phyloP scores from a whole-genome alignment of 1,139 yeast species.

The Sugiyamaella castrensis region DNA sequence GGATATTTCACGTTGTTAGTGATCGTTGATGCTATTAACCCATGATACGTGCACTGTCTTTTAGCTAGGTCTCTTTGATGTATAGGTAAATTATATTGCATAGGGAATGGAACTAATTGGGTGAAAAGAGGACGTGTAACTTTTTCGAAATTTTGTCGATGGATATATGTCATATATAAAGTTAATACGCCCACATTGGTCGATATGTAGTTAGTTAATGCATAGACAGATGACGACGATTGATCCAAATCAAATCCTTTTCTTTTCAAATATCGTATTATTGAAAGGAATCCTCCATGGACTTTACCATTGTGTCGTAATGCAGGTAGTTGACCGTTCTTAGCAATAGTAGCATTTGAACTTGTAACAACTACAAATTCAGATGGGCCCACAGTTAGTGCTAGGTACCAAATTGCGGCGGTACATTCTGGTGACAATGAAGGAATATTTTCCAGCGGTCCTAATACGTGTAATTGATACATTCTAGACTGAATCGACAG shows the following conservation, averaged over 20 bases:
- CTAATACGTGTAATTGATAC: constrained; percentile 59
- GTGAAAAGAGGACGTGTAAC: constrained; percentile 62
- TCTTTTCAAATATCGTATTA: constrained; percentile 41
- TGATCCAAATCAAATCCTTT: constrained; percentile 25
- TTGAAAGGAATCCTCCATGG: constrained; percentile 50
- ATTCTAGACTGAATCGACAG: background rate
- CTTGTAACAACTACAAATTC: constrained; percentile 48
- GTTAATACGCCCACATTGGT: constrained; percentile 50
- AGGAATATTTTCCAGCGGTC: constrained; percentile 35
- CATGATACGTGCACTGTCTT: constrained; percentile 39
- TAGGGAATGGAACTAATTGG: constrained; percentile 68
- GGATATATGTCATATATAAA: constrained; percentile 59
- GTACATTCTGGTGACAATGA: constrained; percentile 47
- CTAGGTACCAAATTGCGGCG: constrained; percentile 42
- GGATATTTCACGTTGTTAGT: constrained; percentile 3
- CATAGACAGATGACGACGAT: constrained; percentile 30
- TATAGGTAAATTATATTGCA: constrained; percentile 78
- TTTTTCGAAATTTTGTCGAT: constrained; percentile 59
- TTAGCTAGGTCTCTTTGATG: constrained; percentile 49
- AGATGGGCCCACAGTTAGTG: constrained; percentile 23
- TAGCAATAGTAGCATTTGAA: constrained; percentile 57
- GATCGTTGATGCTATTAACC: background rate
- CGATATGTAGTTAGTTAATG: constrained; percentile 42
- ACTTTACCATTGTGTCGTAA: constrained; percentile 39
- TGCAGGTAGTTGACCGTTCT: constrained; percentile 51